A percentile compares a stretch with the other conserved stretches of the same genome.
phyloP scores from a whole-genome alignment of 768 basidiomycete genomes.

The Mycena leptocephala region DNA sequence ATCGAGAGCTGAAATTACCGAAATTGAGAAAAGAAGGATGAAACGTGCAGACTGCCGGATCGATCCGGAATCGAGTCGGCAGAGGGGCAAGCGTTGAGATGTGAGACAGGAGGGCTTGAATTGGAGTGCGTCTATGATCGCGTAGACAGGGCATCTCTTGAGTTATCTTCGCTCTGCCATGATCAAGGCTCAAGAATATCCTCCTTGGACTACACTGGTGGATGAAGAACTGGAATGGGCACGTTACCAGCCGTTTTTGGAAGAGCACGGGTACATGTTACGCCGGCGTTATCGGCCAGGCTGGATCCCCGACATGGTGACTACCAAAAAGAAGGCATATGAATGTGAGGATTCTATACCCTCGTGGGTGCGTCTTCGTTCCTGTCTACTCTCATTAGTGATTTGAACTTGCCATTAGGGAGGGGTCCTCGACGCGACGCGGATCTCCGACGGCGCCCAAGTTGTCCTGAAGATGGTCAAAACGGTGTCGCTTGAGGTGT shows the following conservation, averaged over 20 bases:
- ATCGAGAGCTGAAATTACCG: no score
- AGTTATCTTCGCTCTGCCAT: no score
- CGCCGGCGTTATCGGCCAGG: not conserved
- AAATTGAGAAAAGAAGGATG: no score
- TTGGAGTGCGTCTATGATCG: no score
- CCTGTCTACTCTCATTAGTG: not conserved
- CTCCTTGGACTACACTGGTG: no score
- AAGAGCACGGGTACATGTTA: not conserved
- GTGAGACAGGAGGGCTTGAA: no score
- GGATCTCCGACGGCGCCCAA: not conserved
- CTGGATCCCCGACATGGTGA: not conserved
- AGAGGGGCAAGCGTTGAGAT: no score
- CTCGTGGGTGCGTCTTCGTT: not conserved
- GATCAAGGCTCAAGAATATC: no score
- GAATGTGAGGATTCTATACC: not conserved
- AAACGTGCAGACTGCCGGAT: no score
- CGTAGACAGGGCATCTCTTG: no score
- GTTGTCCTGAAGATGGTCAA: not conserved
- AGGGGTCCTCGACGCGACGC: not conserved
- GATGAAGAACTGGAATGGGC: not conserved
- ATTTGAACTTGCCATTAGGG: not conserved
- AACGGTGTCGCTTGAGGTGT: not conserved
- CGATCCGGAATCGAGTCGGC: no score
- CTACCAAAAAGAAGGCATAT: not conserved
- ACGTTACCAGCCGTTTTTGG: not conserved